A percentile compares a stretch with the other conserved stretches of the same genome.
phyloP scores from a whole-genome alignment of 306 rosid genomes.

The Medicago truncatula region DNA sequence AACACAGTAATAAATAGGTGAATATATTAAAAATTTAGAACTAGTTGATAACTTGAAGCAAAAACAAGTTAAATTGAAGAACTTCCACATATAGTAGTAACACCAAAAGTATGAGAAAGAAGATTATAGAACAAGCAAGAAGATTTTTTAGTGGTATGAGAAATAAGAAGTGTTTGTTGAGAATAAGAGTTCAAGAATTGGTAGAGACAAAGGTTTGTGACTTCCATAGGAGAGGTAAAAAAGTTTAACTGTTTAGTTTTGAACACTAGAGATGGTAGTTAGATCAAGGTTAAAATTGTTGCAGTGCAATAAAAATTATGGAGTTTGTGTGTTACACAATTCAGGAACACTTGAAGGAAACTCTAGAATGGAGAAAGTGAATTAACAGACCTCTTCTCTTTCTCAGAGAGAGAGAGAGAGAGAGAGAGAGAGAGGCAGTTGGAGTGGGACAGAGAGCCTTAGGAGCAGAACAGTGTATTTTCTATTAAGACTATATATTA shows the following conservation, averaged over 20 bases:
- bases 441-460: conserved; percentile 48
- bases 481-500: background rate
- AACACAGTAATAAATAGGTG: conserved; percentile 38
- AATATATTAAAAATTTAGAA: conserved; percentile 36
- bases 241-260: conserved; percentile 33
- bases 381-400: conserved; percentile 52
- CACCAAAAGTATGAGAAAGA: conserved; percentile 57
- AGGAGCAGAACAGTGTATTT: background rate
- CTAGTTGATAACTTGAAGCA: conserved; percentile 68
- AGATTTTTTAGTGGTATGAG: background rate
- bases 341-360: conserved; percentile 38
- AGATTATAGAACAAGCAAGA: conserved; percentile 30
- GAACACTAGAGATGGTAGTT: conserved; percentile 46
- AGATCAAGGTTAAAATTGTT: conserved; percentile 45
- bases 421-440: conserved; percentile 55
- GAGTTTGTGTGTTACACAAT: conserved; percentile 38
- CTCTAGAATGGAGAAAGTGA: conserved; percentile 38
- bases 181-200: conserved; percentile 43
- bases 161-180: conserved; percentile 39
- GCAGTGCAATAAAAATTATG: conserved; percentile 32
- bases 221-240: conserved; percentile 53
- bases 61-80: conserved; percentile 60
- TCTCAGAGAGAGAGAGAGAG: conserved; percentile 43
- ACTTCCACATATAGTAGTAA: conserved; percentile 58
- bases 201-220: conserved; percentile 48